Percentiles rank a stretch among this genome's conserved stretches.
Conservation (phyloP, 202 grass and related monocot genomes). For the Panicum virgatum region DNA sequence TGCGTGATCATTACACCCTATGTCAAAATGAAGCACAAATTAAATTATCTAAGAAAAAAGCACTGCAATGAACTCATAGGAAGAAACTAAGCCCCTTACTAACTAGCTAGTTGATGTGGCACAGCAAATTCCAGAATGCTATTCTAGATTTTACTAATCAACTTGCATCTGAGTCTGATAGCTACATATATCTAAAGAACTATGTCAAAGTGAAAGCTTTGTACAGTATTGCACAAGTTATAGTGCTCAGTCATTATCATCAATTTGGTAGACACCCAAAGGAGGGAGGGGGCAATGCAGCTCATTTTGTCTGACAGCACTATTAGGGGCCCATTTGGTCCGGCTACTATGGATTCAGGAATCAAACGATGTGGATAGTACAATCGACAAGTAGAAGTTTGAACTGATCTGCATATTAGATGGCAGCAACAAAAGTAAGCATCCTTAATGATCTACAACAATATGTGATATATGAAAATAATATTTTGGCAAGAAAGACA, state of each 20-base stretch:
- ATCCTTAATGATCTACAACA: neutral
- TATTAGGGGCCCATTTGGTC: neutral
- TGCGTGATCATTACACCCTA: conserved; percentile 95
- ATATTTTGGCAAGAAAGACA: too few relatives aligned
- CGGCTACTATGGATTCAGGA: neutral
- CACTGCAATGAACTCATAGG: conserved; percentile 1
- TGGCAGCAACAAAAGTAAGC: neutral
- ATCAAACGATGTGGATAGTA: neutral
- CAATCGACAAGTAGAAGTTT: neutral
- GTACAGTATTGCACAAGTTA: neutral
- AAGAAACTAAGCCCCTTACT: neutral
- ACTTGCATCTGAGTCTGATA: neutral
- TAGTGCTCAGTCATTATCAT: neutral
- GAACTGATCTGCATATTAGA: neutral
- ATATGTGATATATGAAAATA: neutral
- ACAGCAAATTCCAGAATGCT: neutral
- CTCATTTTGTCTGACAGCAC: neutral
- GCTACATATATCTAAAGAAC: neutral
- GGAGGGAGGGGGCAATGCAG: neutral
- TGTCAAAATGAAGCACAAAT: conserved; percentile 15
- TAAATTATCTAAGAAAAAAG: conserved; percentile 10
- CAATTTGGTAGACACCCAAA: neutral
- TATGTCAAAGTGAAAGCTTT: too few relatives aligned
- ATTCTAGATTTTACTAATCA: neutral
- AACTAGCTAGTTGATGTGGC: neutral